Evolutionary conservation across 306 rosid genomes (phyloP), one percentile per base, ranked within the genome.

Genomic region (Castanopsis chinensis): DNA sequence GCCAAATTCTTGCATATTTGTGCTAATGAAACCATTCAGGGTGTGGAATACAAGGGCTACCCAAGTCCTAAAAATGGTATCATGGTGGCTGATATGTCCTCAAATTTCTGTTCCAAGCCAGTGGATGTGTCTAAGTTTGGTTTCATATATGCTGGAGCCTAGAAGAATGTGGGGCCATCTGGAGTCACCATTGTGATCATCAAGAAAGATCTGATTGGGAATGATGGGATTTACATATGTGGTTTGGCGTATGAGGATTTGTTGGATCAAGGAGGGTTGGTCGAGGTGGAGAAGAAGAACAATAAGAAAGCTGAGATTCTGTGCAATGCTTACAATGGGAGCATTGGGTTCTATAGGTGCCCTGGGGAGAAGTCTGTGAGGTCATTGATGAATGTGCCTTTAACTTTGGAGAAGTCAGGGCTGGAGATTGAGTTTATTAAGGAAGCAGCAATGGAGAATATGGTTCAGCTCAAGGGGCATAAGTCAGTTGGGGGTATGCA

Each of bases 131-230:
- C 98, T 0, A 92, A 80, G 12, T 95, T 95, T 17, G 98, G 99
- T 9, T 69, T 91, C 56, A 92, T 95, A 64, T 92, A 95, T 61
- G 99, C 98, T 1, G 99, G 99, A 4, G 99, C 97, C 0, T 97
- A 95, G 93, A 95, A 93, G 85, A 95, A 95, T 43, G 98, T 95
- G 63, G 98, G 98, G 1, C 99, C 98, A 1, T 88, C 99, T 21
- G 97, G 99, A 43, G 99, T 95, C 18, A 90, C 99, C 35, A 75
- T 93, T 72, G 98, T 91, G 71, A 95, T 95, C 10, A 63, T 95
- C 45, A 84, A 90, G 81, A 95, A 95, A 68, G 97, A 95, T 85
- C 88, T 91, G 82, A 89, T 95, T 53, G 99, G 98, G 1, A 86
- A 83, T 63, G 89, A 81, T 75, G 90, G 94, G 0, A 93, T 95